phyloP scores from a whole-genome alignment of 495 filamentous ascomycete species.

The Pyronema domesticum region DNA sequence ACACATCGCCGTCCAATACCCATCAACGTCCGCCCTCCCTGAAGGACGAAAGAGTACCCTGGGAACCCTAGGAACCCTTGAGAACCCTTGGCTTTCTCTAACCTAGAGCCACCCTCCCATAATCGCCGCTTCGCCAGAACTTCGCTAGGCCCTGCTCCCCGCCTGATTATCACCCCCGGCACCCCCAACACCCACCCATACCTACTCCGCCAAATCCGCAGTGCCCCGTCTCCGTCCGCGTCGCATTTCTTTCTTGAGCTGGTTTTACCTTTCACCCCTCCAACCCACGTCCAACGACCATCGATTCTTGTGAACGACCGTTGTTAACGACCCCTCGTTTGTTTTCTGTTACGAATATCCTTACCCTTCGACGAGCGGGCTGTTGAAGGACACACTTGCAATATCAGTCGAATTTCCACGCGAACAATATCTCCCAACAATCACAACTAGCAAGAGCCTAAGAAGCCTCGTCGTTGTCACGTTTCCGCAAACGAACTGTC shows the following conservation, averaged over 20 bases:
- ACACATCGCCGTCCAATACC: neutral
- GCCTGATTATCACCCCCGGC: neutral
- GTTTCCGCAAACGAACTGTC: neutral
- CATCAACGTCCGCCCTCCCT: neutral
- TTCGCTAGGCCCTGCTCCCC: neutral
- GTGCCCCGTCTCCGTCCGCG: conserved; percentile 1
- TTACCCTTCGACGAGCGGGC: neutral
- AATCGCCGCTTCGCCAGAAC: neutral
- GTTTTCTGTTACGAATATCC: conserved; percentile 2
- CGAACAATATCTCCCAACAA: neutral
- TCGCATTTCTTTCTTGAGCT: conserved; percentile 9
- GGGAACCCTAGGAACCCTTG: neutral
- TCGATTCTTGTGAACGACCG: too few species aligned
- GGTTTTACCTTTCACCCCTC: neutral
- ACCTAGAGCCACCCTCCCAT: neutral
- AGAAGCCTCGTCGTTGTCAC: conserved; percentile 1
- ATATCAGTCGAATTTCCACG: too few species aligned
- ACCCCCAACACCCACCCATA: neutral
- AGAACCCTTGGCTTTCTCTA: neutral
- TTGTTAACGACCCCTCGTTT: conserved; percentile 1
- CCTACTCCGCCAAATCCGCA: neutral
- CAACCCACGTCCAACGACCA: conserved; percentile 1
- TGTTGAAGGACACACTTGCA: neutral
- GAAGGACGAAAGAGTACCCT: neutral
- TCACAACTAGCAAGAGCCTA: neutral